phyloP scores from a whole-genome alignment of 2,329 filamentous ascomycete genomes.

The Lachnellula suecica region DNA sequence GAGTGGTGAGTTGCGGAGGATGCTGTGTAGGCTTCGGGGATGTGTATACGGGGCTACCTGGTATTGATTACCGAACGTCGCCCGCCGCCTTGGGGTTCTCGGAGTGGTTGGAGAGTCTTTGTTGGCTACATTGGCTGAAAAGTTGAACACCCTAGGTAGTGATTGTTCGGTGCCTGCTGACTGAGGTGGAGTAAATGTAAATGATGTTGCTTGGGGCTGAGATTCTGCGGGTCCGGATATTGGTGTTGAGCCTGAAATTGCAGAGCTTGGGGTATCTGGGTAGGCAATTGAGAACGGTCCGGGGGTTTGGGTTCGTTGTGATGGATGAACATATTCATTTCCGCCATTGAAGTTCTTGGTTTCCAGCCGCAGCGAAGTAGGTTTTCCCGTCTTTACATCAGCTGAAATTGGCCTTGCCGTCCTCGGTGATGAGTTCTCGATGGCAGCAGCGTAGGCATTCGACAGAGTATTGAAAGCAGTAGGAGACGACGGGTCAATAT shows the following conservation, averaged over 20 bases:
- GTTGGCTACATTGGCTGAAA: conserved; percentile 20
- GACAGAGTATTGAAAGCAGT: conserved; percentile 67
- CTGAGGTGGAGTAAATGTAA: conserved; percentile 34
- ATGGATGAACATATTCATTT: conserved; percentile 24
- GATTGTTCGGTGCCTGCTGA: conserved; percentile 29
- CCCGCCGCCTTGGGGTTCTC: conserved; percentile 39
- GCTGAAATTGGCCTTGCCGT: conserved; percentile 31
- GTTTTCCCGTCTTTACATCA: conserved; percentile 43
- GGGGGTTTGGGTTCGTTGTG: conserved; percentile 32
- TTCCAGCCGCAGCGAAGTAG: conserved; percentile 31
- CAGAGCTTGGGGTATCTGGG: conserved; percentile 32
- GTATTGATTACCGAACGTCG: conserved; percentile 31
- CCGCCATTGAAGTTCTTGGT: conserved; percentile 21
- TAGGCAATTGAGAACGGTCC: conserved; percentile 32
- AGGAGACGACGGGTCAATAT: conserved; percentile 56
- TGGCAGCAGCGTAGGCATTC: conserved; percentile 63
- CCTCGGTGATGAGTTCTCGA: conserved; percentile 55
- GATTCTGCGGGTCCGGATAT: conserved; percentile 19
- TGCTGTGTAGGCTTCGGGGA: conserved; percentile 59
- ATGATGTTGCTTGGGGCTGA: conserved; percentile 19
- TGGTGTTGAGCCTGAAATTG: conserved; percentile 21
- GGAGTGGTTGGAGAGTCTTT: conserved; percentile 33
- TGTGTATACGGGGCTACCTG: conserved; percentile 53
- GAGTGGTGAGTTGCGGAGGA: conserved; percentile 66
- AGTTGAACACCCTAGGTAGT: conserved; percentile 27